Base-by-base conservation (phyloP, 345 rosid species). In the Acer campestre region DNA sequence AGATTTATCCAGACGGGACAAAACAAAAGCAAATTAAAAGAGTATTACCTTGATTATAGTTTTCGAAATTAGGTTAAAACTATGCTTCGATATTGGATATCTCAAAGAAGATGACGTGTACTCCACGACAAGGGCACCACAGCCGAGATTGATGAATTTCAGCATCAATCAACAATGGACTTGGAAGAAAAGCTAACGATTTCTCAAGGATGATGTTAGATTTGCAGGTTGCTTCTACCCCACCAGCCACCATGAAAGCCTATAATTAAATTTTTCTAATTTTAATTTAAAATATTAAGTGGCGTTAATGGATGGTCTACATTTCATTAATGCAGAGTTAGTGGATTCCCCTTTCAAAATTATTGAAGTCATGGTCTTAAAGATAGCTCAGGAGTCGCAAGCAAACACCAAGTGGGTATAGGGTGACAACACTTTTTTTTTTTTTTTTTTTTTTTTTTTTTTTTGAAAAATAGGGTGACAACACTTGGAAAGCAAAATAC, bases 271-370 rank as follows among this genome's bases (percentile, higher is more conserved):
- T 23, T 27, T 31, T 0, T 23, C n/a, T 42, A 7, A 42, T 42
- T 65, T 55, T 58, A 58, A 66, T 68, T 59, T 35, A 35, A 48
- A 73, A 61, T 61, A 64, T 42, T 77, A 70, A 68, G 29, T 67
- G 65, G 65, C 48, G 75, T 70, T 74, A 80, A 80, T 85, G 82
- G 61, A 72, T 75, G 93, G 90, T 82, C 83, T 63, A 68, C 80
- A 59, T 82, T 84, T 85, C 83, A 82, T 90, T 85, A 86, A 86
- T 81, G 80, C 2, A 22, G 74, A 38, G 67, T 29, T 59, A 81
- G 85, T 83, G 87, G 91, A 76, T 83, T 85, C 84, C 78, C 78
- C 78, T 81, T 79, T 75, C 81, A 73, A 78, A 78, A 71, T 70
- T 68, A 78, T 70, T 81, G 75, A 53, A 46, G 68, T 71, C 73